Base-by-base conservation (phyloP, 768 basidiomycete genomes). In the Russula dissimulans region DNA sequence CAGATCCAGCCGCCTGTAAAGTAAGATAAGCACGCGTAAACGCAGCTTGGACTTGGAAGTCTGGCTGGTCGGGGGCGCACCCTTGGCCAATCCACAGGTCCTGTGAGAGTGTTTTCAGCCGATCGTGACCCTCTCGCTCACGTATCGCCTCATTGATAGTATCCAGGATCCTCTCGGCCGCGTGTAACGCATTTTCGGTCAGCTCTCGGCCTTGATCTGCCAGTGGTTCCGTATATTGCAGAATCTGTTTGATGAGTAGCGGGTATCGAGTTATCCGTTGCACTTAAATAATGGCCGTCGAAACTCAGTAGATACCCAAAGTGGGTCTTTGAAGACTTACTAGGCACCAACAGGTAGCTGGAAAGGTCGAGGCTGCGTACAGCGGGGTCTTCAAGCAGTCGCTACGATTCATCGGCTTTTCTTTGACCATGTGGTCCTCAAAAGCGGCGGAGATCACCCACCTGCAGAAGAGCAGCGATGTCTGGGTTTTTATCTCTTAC, bases 231-330 rank as follows among this genome's bases (percentile, higher is more conserved):
- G 92, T 94, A 69, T 94, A 90, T 22, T 85, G 80, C 29, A 91
- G 70, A 63, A 97, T 89, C 81, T 89, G 89, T 56, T 85, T 84
- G 64, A 97, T 85, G 36, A 97, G 78, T 0, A 99, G 77, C 0
- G 95, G 95, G 69, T 98, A 99, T 58, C 92, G 80, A 0, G 95
- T 97, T 57, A 97, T 85, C 9, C 95, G 85, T 83, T 97, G 93
- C 93, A 95, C 91, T 93, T 26, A 45, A 15, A 14, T n/a, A 4
- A 18, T 48, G 15, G 11, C 38, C 22, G 22, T 26, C 22, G 22
- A 26, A 22, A 11, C 38, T 5, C 22, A 4, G 32, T 10, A 10
- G 31, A 26, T 7, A 18, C 10, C 10, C n/a, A 18, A 32, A 3
- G 47, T 29, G 18, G 51, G 38, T 53, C 29, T 49, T 47, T 12